Base-by-base conservation (phyloP, 352 stramenopile species). In the Halophytophthora polymorphica region DNA sequence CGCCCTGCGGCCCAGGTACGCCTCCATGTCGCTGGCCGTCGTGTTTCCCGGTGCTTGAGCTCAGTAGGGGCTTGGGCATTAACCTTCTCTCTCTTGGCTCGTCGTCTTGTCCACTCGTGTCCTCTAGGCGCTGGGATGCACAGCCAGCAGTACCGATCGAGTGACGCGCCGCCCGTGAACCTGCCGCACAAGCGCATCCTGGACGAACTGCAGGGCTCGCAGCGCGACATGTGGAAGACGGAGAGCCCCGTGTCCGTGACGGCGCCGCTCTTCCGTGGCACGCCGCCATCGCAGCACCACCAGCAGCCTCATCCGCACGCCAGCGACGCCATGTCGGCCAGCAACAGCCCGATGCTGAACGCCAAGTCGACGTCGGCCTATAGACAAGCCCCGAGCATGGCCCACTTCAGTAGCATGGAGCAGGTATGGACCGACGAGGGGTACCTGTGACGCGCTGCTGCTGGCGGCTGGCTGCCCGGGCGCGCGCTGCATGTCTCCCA, bases 191-290 rank as follows among this genome's bases (percentile, higher is more conserved):
- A 86, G 66, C 74, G 74, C 22, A 56, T 86, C 12, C 56, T 75
- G 8, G 74, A 86, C 37, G 74, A 73, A 29, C 61, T 82, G 17
- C 74, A 83, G 34, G 54, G 70, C 18, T 65, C 61, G 12, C 72
- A 80, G 50, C 72, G 72, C 45, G 72, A 83, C 37, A 49, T 75
- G 52, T 86, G 74, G 74, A 80, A 80, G 53, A 81, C 71, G 19
- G 71, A 86, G 28, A 86, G 74, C 39, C 74, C 74, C 36, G 74
- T 86, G 50, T 86, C 74, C 7, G 74, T 86, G 19, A 71, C 69
- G 45, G 69, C 74, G n/a, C 69, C 66, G 12, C 81, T 86, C 39
- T 86, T 80, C 50, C 74, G 71, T 14, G 58, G 64, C 3, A 58
- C 65, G 39, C 59, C 66, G 22, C 25, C 47, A 2, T 28, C 44